phyloP scores from a whole-genome alignment of 495 filamentous ascomycete species.

The Hypoxylon perforatum region DNA sequence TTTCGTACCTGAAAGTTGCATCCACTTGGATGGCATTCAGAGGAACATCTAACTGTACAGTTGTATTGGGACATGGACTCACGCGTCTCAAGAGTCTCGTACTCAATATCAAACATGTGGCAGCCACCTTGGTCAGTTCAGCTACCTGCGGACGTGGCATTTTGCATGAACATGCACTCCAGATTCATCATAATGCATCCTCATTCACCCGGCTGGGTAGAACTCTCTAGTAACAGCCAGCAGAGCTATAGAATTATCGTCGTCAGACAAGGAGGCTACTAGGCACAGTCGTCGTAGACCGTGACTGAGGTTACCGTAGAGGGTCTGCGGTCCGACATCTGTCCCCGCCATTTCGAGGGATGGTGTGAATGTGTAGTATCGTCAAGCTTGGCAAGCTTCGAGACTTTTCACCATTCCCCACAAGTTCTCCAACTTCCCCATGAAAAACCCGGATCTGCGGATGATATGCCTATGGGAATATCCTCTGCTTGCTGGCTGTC shows the following conservation, averaged over 20 bases:
- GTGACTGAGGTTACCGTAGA: constrained; percentile 38
- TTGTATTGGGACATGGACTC: constrained; percentile 24
- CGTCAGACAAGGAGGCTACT: constrained; percentile 19
- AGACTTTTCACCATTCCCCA: constrained; percentile 40
- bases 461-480: constrained; percentile 46
- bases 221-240: constrained; percentile 23
- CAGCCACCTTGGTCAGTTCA: constrained; percentile 32
- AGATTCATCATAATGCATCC: constrained; percentile 34
- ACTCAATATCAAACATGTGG: constrained; percentile 41
- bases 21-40: constrained; percentile 33
- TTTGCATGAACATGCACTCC: constrained; percentile 32
- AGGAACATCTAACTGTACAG: constrained; percentile 18
- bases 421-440: constrained; percentile 44
- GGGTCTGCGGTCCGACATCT: constrained; percentile 48
- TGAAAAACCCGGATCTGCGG: constrained; percentile 60
- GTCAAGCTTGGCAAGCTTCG: constrained; percentile 46
- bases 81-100: constrained; percentile 24
- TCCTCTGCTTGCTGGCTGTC: constrained; percentile 33
- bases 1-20: constrained; percentile 40
- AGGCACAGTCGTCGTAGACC: constrained; percentile 27
- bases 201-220: constrained; percentile 39
- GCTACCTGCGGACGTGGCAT: constrained; percentile 16
- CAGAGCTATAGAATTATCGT: constrained; percentile 19
- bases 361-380: constrained; percentile 46
- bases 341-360: constrained; percentile 38